These are phyloP conservation scores for Fragaria nilgerrensis DNA, from an alignment of 306 rosid genomes.

Conservation along the genomic window DNA sequence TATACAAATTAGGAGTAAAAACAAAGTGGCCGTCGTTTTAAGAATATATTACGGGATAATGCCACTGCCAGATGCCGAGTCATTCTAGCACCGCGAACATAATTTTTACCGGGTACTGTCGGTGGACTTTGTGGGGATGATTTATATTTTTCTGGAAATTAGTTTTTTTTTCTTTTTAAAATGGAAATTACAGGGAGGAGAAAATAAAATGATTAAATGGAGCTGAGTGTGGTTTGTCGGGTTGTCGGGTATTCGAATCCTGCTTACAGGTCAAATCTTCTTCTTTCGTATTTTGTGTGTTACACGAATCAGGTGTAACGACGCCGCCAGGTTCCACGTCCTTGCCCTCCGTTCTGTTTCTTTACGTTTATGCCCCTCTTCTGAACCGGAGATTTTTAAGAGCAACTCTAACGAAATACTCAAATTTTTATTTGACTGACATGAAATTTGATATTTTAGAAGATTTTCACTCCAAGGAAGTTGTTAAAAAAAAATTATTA, in stretches of 20 bases:
- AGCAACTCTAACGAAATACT: too few relatives aligned
- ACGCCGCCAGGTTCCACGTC: slow-evolving; percentile 16
- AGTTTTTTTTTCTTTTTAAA: neutral
- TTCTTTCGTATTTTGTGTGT: slow-evolving; percentile 25
- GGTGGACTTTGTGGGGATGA: slow-evolving; percentile 39
- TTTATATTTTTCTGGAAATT: neutral
- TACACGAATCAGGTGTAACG: slow-evolving; percentile 25
- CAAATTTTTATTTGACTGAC: too few relatives aligned
- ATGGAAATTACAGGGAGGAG: neutral
- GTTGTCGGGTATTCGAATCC: slow-evolving; percentile 53
- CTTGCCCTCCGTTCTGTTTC: neutral
- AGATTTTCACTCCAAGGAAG: too few relatives aligned
- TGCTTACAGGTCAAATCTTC: slow-evolving; percentile 35
- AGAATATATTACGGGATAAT: neutral
- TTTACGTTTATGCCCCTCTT: neutral
- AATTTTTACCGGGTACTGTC: slow-evolving; percentile 30
- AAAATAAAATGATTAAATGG: slow-evolving; percentile 24
- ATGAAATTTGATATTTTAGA: too few relatives aligned
- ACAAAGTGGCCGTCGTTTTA: neutral
- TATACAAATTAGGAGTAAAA: neutral
- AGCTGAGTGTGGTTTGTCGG: slow-evolving; percentile 38
- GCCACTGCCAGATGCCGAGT: neutral
- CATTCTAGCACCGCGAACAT: neutral
- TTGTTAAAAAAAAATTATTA: too few relatives aligned
- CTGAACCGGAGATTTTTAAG: neutral